Percentiles rank a stretch among this genome's conserved stretches.
These are phyloP conservation scores for Penicillium hesseltinei DNA, from an alignment of 2,329 filamentous ascomycete species.

Conservation along the genomic window DNA sequence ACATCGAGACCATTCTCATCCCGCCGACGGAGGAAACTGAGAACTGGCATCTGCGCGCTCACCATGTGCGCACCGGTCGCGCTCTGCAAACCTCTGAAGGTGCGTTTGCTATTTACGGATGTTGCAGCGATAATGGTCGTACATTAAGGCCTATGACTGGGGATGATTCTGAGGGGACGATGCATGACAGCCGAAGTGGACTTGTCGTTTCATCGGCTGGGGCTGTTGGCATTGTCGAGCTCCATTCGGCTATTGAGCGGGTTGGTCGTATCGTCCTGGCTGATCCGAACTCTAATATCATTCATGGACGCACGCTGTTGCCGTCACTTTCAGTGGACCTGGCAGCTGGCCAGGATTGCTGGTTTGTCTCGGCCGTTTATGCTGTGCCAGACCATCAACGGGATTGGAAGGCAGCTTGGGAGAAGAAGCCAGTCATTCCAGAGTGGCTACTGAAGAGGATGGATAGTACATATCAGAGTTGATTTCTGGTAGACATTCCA, in stretches of 20 bases:
- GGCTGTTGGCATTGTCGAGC: conserved; percentile 52
- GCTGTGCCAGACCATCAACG: conserved; percentile 58
- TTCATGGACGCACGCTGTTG: conserved; percentile 69
- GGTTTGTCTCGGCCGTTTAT: conserved; percentile 71
- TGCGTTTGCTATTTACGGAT: conserved; percentile 66
- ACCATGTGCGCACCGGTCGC: conserved; percentile 45
- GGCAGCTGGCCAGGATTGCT: conserved; percentile 55
- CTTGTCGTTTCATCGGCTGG: conserved; percentile 51
- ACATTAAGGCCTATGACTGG: conserved; percentile 46
- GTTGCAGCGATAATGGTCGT: conserved; percentile 59
- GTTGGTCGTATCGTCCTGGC: conserved; percentile 67
- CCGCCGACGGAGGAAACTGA: conserved; percentile 33
- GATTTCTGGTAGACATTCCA: background rate
- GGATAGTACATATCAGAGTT: background rate
- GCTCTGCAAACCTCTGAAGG: conserved; percentile 71
- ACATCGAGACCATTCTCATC: conserved; percentile 39
- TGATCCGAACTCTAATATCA: conserved; percentile 75
- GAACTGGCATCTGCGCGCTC: conserved; percentile 43
- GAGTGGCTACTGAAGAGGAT: conserved; percentile 60
- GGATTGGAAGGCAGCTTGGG: conserved; percentile 62
- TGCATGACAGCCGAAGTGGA: conserved; percentile 34
- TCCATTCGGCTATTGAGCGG: conserved; percentile 42
- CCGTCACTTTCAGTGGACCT: conserved; percentile 67
- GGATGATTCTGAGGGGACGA: conserved; percentile 44
- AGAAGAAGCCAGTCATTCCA: conserved; percentile 57